Evolutionary conservation across 1,284 basidiomycete species (phyloP).

Genomic region (Cryptococcus sp.): DNA sequence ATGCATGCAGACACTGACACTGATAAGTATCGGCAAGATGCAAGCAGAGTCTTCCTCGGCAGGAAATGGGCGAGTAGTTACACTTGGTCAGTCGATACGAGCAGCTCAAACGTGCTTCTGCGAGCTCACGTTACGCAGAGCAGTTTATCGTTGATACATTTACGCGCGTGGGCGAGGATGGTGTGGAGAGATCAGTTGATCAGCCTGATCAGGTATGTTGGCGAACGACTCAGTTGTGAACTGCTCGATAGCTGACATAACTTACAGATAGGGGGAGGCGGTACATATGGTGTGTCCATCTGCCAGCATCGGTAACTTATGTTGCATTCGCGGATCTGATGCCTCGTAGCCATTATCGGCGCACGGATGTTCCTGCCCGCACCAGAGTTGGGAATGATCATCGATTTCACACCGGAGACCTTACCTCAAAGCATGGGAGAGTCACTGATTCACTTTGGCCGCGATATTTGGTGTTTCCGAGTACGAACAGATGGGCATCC

Average conservation of each 20-base stretch:
- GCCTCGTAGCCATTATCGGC: constrained; percentile 40
- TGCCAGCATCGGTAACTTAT: neutral
- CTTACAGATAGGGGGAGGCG: constrained; percentile 48
- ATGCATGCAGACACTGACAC: no score
- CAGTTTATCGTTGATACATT: constrained; percentile 52
- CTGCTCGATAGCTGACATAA: neutral
- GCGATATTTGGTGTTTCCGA: constrained; percentile 45
- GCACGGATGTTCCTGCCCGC: constrained; percentile 47
- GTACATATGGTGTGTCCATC: constrained; percentile 44
- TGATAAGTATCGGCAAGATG: no score
- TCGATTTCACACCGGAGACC: constrained; percentile 38
- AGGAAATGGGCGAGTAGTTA: constrained; percentile 5
- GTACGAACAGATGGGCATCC: constrained; percentile 36
- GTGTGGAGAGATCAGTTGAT: constrained; percentile 31
- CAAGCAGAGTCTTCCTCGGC: no score
- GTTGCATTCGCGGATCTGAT: no score
- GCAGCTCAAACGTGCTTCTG: no score
- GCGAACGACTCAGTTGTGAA: no score
- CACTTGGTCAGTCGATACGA: constrained; percentile 9
- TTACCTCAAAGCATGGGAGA: constrained; percentile 29
- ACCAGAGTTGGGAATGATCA: constrained; percentile 40
- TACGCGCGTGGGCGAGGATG: constrained; percentile 36
- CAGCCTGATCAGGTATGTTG: constrained; percentile 42
- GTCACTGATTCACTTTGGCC: constrained; percentile 34
- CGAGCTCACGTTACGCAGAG: constrained; percentile 21